A percentile compares a stretch with the other conserved stretches of the same genome.
phyloP scores from a whole-genome alignment of 768 basidiomycete species.

The Polyporus arcularius region DNA sequence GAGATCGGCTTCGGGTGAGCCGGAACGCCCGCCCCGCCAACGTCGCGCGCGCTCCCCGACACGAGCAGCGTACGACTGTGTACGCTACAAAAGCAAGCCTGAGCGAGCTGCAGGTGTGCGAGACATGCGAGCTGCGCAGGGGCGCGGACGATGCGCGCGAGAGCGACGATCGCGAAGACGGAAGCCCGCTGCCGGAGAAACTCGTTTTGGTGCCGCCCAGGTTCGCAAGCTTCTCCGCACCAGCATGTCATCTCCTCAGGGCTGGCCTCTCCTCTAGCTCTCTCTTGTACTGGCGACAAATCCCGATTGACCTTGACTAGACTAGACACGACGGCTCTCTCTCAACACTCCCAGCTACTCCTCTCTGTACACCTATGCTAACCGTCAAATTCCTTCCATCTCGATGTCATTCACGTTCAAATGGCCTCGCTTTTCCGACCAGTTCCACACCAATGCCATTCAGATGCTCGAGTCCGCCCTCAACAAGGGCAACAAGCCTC shows the following conservation, averaged over 20 bases:
- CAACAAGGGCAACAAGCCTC: conserved; percentile 96
- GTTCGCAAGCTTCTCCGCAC: conserved; percentile 17
- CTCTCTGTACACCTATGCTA: conserved; percentile 5
- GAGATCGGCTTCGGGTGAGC: background rate
- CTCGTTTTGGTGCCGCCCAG: conserved; percentile 15
- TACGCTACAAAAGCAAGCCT: too few relatives aligned
- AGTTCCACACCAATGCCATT: conserved; percentile 94
- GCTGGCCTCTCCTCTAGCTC: background rate
- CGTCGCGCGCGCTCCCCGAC: too few relatives aligned
- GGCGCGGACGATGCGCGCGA: background rate
- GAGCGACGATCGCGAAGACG: conserved; percentile 2
- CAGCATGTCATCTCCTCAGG: conserved; percentile 14
- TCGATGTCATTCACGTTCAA: conserved; percentile 90
- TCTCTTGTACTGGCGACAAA: background rate
- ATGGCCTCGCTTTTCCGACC: conserved; percentile 96
- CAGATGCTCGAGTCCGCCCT: conserved; percentile 96
- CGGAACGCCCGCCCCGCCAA: background rate
- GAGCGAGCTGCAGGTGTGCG: too few relatives aligned
- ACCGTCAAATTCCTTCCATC: conserved; percentile 7
- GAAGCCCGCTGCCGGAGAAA: conserved; percentile 1
- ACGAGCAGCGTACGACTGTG: too few relatives aligned
- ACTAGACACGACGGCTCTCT: background rate
- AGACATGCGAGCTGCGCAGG: too few relatives aligned
- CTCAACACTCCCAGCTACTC: background rate
- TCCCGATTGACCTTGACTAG: background rate